Evolutionary conservation across 495 filamentous ascomycete species (phyloP).

Genomic region (Chlorociboria aeruginascens): DNA sequence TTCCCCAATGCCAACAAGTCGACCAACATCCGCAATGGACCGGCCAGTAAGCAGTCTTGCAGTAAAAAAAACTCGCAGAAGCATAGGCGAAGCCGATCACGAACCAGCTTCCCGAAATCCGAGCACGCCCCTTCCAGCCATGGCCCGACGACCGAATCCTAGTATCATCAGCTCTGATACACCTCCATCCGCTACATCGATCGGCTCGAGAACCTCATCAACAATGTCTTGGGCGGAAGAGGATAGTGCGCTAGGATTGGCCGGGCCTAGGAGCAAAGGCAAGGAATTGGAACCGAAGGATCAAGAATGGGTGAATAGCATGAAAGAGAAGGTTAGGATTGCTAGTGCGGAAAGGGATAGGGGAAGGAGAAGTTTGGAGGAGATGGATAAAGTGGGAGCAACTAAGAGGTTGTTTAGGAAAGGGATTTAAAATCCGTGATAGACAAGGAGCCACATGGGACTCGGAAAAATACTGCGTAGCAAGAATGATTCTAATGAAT

Average conservation of each 20-base stretch:
- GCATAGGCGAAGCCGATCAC: constrained; percentile 15
- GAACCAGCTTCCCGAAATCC: constrained; percentile 9
- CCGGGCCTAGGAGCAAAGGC: constrained; percentile 47
- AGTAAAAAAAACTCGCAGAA: constrained; percentile 37
- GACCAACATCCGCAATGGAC: constrained; percentile 20
- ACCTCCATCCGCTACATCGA: constrained; percentile 19
- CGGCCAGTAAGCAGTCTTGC: constrained; percentile 28
- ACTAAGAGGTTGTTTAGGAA: constrained; percentile 47
- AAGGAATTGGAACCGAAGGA: constrained; percentile 50
- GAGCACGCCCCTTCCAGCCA: constrained; percentile 7
- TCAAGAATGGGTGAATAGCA: constrained; percentile 58
- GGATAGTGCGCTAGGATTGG: constrained; percentile 45
- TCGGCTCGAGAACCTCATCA: constrained; percentile 18
- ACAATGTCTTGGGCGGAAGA: constrained; percentile 44
- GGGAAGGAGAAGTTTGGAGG: constrained; percentile 33
- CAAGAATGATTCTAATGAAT: too few relatives aligned
- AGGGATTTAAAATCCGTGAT: neutral
- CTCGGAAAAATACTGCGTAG: too few relatives aligned
- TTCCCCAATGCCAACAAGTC: constrained; percentile 26
- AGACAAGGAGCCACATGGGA: too few relatives aligned
- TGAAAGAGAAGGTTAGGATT: constrained; percentile 52
- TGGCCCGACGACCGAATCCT: neutral
- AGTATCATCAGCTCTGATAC: constrained; percentile 13
- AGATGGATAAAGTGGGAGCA: constrained; percentile 42
- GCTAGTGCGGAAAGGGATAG: constrained; percentile 35